These are phyloP conservation scores for Pythium insidiosum DNA, from an alignment of 352 stramenopile species.

Conservation along the genomic window DNA sequence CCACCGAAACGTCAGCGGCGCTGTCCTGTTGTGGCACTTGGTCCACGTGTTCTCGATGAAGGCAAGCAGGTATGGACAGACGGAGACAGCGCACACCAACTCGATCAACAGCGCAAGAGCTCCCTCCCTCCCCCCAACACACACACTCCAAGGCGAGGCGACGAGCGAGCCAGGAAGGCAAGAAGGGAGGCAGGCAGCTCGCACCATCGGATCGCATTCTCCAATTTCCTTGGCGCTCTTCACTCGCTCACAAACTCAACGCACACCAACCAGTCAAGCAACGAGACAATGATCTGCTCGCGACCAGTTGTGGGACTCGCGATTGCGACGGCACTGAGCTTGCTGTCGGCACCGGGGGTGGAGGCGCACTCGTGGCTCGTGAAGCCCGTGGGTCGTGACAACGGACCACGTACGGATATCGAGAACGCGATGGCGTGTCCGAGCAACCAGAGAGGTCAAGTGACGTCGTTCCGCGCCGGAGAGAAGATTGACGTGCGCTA, in stretches of 20 bases:
- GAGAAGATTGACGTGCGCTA: slow-evolving; percentile 40
- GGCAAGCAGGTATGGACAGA: neutral
- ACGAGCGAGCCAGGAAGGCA: neutral
- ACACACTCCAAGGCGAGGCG: too few species aligned
- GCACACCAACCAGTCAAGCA: neutral
- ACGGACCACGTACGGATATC: slow-evolving; percentile 18
- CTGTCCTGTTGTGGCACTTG: neutral
- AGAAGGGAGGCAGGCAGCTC: neutral
- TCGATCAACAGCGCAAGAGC: neutral
- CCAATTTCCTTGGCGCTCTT: neutral
- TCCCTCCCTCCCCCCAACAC: too few species aligned
- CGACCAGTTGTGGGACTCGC: neutral
- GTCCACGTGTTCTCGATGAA: neutral
- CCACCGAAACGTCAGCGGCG: too few species aligned
- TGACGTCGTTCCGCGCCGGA: slow-evolving; percentile 24
- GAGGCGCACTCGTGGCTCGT: slow-evolving; percentile 35
- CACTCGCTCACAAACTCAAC: too few species aligned
- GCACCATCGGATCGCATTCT: neutral
- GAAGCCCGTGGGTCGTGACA: slow-evolving; percentile 33
- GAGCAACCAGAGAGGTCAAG: slow-evolving; percentile 13
- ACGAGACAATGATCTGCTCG: neutral
- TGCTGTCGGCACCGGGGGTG: neutral
- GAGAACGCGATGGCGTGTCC: slow-evolving; percentile 25
- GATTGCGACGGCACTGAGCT: neutral
- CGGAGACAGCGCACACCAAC: neutral